phyloP scores from a whole-genome alignment of 192 early-diverging fungal species.

The Chytriomyces confervae region DNA sequence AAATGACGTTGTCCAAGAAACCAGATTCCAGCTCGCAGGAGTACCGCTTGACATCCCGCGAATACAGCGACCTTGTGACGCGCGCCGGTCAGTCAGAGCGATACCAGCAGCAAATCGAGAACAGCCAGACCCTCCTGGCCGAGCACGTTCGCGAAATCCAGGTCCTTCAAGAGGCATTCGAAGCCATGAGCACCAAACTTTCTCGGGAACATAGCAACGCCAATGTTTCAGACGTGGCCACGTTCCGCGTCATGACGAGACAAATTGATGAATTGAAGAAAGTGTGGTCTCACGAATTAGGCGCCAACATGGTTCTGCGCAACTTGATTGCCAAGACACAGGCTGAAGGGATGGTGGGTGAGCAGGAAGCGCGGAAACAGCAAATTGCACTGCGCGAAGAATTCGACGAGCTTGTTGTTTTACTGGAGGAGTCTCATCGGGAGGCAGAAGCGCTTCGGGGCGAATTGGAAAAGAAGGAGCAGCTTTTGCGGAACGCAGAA shows the following conservation, averaged over 20 bases:
- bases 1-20: slow-evolving; percentile 6
- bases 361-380: slow-evolving; percentile 33
- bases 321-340: slow-evolving; percentile 48
- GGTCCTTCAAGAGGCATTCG: slow-evolving; percentile 44
- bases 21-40: slow-evolving; percentile 13
- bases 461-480: slow-evolving; percentile 28
- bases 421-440: slow-evolving; percentile 37
- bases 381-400: slow-evolving; percentile 40
- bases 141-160: slow-evolving; percentile 46
- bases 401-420: slow-evolving; percentile 45
- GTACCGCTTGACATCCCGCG: slow-evolving; percentile 28
- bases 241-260: slow-evolving; percentile 34
- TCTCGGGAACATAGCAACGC: background rate
- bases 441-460: slow-evolving; percentile 32
- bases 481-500: slow-evolving; percentile 15
- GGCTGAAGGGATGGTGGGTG: slow-evolving; percentile 42
- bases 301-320: slow-evolving; percentile 45
- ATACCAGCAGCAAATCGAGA: slow-evolving; percentile 45
- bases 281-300: slow-evolving; percentile 49
- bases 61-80: slow-evolving; percentile 46
- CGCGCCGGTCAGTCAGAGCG: slow-evolving; percentile 32
- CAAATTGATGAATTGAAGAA: slow-evolving; percentile 53
- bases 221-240: slow-evolving; percentile 1
- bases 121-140: slow-evolving; percentile 41
- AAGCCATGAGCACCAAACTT: slow-evolving; percentile 35